Percentiles rank a stretch among this genome's conserved stretches.
phyloP scores from a whole-genome alignment of 2,329 filamentous ascomycete species.

The Blumeria hordei region DNA sequence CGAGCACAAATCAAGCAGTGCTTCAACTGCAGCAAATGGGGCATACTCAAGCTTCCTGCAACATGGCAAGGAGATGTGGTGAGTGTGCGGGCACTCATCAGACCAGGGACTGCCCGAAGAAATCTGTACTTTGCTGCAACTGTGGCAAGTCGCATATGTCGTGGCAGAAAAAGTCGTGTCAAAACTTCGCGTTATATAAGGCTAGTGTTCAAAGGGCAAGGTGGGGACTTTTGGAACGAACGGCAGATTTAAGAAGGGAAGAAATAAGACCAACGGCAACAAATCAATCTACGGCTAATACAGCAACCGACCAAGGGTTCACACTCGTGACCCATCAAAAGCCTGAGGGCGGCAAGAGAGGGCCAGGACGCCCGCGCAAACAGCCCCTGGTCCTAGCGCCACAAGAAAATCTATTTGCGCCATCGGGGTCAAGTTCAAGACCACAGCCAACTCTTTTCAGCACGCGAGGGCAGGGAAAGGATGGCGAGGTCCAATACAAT shows the following conservation, averaged over 20 bases:
- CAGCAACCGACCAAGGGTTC: not conserved
- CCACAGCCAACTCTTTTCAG: too few relatives aligned
- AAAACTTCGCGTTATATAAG: not conserved
- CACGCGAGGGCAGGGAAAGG: too few relatives aligned
- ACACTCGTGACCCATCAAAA: not conserved
- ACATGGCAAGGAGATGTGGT: too few relatives aligned
- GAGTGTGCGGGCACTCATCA: not conserved
- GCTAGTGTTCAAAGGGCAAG: not conserved
- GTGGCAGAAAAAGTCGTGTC: not conserved
- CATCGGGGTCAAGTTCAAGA: too few relatives aligned
- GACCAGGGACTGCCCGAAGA: not conserved
- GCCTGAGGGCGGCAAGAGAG: not conserved
- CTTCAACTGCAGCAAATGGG: too few relatives aligned
- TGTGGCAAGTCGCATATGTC: not conserved
- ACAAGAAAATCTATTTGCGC: too few relatives aligned
- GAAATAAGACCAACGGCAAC: not conserved
- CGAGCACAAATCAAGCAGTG: too few relatives aligned
- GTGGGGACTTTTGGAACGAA: not conserved
- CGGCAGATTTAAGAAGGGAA: not conserved
- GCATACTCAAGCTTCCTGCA: too few relatives aligned
- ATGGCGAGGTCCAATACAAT: too few relatives aligned
- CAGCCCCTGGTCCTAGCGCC: not conserved
- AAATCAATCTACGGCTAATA: not conserved
- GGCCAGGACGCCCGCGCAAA: not conserved
- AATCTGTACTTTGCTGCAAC: not conserved